Evolutionary conservation across 2,329 filamentous ascomycete genomes (phyloP).

Genomic region (Aspergillus texensis): DNA sequence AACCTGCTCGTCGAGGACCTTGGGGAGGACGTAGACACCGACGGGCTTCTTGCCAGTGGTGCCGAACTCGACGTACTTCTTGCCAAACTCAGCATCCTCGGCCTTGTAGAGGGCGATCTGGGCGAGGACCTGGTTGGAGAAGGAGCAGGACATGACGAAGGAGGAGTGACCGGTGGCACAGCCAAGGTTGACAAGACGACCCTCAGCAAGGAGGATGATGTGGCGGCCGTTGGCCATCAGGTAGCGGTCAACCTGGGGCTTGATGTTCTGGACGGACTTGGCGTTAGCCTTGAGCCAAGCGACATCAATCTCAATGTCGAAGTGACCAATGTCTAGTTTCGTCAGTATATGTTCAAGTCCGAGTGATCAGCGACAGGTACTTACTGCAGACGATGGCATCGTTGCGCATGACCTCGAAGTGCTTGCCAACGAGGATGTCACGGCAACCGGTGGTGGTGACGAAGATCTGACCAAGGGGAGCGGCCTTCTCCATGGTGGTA

Average conservation of each 20-base stretch:
- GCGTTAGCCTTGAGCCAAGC: constrained; percentile 99
- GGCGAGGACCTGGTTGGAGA: constrained; percentile 99
- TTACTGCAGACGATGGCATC: constrained; percentile 97
- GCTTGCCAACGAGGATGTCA: constrained; percentile 88
- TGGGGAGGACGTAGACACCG: constrained; percentile 95
- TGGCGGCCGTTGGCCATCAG: constrained; percentile 89
- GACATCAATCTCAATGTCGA: constrained; percentile 99
- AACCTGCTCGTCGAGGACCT: constrained; percentile 99
- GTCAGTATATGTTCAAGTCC: not conserved
- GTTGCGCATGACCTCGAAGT: constrained; percentile 96
- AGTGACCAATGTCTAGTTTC: constrained; percentile 88
- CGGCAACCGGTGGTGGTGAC: constrained; percentile 99
- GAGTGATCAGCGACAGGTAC: constrained; percentile 32
- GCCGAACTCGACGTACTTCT: constrained; percentile 96
- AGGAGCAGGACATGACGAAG: constrained; percentile 99
- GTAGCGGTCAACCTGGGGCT: constrained; percentile 99
- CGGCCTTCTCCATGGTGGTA: constrained; percentile 96
- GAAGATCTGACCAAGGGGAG: constrained; percentile 88
- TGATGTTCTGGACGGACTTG: constrained; percentile 94
- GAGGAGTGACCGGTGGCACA: constrained; percentile 99
- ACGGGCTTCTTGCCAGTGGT: constrained; percentile 86
- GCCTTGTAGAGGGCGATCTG: constrained; percentile 99
- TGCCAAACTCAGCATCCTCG: constrained; percentile 79
- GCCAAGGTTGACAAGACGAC: constrained; percentile 98
- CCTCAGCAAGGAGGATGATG: constrained; percentile 98